These are phyloP conservation scores for Didymosphaeria variabile DNA, from an alignment of 2,329 filamentous ascomycete genomes.

Conservation along the genomic window DNA sequence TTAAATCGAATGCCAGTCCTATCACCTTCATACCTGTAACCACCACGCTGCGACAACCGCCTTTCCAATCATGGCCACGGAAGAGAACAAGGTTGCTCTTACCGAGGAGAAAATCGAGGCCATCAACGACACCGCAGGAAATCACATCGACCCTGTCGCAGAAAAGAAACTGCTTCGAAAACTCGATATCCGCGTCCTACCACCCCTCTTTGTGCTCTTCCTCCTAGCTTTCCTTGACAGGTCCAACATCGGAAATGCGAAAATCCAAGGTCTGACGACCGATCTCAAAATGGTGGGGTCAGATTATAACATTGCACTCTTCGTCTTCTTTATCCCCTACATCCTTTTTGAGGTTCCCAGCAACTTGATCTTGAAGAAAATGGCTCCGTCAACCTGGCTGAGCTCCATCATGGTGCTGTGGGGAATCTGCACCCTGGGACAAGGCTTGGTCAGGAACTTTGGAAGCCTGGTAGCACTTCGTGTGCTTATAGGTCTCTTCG, in stretches of 20 bases:
- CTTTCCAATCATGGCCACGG: background rate
- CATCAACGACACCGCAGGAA: slow-evolving; percentile 36
- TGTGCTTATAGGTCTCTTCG: slow-evolving; percentile 49
- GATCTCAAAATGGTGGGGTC: slow-evolving; percentile 49
- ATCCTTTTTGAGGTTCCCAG: slow-evolving; percentile 48
- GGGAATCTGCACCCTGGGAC: slow-evolving; percentile 54
- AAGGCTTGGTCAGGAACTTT: slow-evolving; percentile 59
- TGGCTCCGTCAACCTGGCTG: slow-evolving; percentile 52
- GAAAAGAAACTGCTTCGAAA: slow-evolving; percentile 60
- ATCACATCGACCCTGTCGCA: slow-evolving; percentile 43
- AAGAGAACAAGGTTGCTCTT: background rate
- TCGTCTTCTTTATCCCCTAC: slow-evolving; percentile 52
- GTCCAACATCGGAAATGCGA: slow-evolving; percentile 53
- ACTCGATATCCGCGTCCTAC: slow-evolving; percentile 59
- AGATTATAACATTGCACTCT: slow-evolving; percentile 51
- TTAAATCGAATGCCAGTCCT: background rate
- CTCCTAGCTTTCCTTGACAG: slow-evolving; percentile 44
- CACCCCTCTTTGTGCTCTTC: slow-evolving; percentile 56
- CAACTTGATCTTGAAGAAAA: slow-evolving; percentile 51
- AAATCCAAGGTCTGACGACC: slow-evolving; percentile 50
- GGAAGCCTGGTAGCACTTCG: slow-evolving; percentile 59
- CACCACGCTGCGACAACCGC: background rate
- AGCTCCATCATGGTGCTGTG: slow-evolving; percentile 50
- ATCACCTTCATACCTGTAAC: background rate
- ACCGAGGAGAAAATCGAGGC: slow-evolving; percentile 34